Evolutionary conservation across 768 basidiomycete species (phyloP).

Genomic region (Calvatia gigantea): DNA sequence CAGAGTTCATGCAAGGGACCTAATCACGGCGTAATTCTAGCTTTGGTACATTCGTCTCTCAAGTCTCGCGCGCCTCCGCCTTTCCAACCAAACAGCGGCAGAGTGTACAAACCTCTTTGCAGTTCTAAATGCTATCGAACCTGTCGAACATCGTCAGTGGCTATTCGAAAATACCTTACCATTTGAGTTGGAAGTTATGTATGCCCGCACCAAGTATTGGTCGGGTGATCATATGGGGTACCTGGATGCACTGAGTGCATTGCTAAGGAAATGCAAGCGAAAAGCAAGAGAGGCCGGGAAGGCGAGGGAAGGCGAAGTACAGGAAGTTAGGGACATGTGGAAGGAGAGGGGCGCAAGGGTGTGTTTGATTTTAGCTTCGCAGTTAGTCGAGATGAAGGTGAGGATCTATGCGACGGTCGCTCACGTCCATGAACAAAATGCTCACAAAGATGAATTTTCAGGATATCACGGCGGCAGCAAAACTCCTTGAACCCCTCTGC

Average conservation of each 20-base stretch:
- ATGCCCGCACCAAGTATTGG: conserved; percentile 78
- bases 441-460: conserved; percentile 21
- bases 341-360: conserved; percentile 74
- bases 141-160: conserved; percentile 47
- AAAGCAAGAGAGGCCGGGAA: conserved; percentile 37
- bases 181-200: conserved; percentile 66
- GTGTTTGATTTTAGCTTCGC: conserved; percentile 76
- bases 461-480: conserved; percentile 70
- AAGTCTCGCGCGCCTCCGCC: conserved; percentile 72
- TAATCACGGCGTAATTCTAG: conserved; percentile 29
- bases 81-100: conserved; percentile 84
- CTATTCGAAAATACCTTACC: conserved; percentile 60
- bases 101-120: conserved; percentile 80
- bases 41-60: conserved; percentile 84
- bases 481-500: conserved; percentile 67
- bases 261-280: conserved; percentile 58
- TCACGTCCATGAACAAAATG: not conserved
- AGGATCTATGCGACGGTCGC: not conserved
- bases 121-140: conserved; percentile 58
- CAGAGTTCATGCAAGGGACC: not conserved
- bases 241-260: conserved; percentile 64
- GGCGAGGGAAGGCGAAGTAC: conserved; percentile 13
- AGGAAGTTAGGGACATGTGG: conserved; percentile 65
- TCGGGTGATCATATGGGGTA: conserved; percentile 77
- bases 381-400: conserved; percentile 84